Evolutionary conservation across 208 protist genomes (phyloP), one percentile per base, ranked within the genome.

Genomic region (Acanthamoeba triangularis): DNA sequence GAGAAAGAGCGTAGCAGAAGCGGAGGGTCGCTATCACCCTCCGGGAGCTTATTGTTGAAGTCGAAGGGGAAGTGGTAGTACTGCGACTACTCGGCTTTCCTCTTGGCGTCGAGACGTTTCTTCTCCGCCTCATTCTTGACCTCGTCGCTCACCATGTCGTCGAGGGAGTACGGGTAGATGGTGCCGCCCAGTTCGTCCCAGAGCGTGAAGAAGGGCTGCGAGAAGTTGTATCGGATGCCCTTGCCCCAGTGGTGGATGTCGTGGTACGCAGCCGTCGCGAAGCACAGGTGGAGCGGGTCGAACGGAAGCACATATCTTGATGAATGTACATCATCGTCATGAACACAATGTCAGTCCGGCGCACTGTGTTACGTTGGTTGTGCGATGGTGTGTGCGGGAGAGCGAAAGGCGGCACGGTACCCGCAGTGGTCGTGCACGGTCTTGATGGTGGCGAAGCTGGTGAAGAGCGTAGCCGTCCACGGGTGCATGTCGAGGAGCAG

Each of bases 151-250:
- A 82, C 41, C 74, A 82, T 82, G 37, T 82, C 74, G 74, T 82
- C 74, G 74, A 82, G 74, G 18, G 33, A 47, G 74, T 82, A 82
- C 35, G 74, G 74, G 41, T 82, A 82, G 20, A 82, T 47, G 11
- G 90, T 94, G 76, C 90, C 90, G 59, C 69, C 69, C 44, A 94
- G 44, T 52, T 80, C 76, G 90, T 94, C 90, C 90, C 90, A 94
- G 90, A 94, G 61, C 7, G 90, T 94, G 90, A 94, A 94, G 90
- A 84, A 94, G 28, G 90, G 90, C 90, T 94, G 90, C 52, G 90
- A 94, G 90, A 94, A 94, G 90, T 94, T 94, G 90, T 80, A 94
- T 7, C 76, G 69, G 33, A 94, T 74, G 69, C 90, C 90, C 30
- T 76, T 47, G 69, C 69, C 69, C 76, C 76, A 80, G 90, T 94